Percentiles rank a stretch among this genome's conserved stretches.
Evolutionary conservation across 495 filamentous ascomycete genomes (phyloP).

Genomic region (Extremus antarcticus): DNA sequence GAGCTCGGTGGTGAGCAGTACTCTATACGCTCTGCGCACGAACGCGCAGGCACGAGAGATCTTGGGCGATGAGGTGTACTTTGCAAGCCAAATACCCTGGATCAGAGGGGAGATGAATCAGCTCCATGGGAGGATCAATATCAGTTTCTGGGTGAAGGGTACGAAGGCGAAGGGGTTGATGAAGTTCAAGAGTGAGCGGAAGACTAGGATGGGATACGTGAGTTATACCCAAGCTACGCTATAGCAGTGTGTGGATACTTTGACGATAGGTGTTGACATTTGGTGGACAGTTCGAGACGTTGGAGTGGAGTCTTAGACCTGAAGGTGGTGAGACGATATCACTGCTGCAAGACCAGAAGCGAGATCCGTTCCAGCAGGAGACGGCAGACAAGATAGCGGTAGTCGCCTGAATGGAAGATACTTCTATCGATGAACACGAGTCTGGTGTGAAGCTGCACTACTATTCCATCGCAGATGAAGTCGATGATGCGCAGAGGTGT

Average conservation of each 20-base stretch:
- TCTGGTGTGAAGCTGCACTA: too few species aligned
- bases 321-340: conserved; percentile 36
- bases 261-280: conserved; percentile 45
- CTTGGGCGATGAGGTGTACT: conserved; percentile 89
- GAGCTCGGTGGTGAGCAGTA: conserved; percentile 68
- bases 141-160: conserved; percentile 78
- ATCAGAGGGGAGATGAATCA: conserved; percentile 90
- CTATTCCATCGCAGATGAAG: too few species aligned
- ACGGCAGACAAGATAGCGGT: conserved; percentile 15
- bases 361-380: conserved; percentile 18
- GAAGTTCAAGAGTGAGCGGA: conserved; percentile 68
- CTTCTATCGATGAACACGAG: too few species aligned
- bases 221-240: conserved; percentile 24
- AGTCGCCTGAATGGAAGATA: conserved; percentile 3
- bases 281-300: conserved; percentile 67
- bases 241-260: conserved; percentile 34
- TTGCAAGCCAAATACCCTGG: conserved; percentile 78
- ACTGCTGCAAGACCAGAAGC: conserved; percentile 14
- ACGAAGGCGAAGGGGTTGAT: conserved; percentile 60
- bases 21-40: conserved; percentile 82
- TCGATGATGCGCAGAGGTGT: too few species aligned
- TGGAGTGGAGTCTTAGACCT: conserved; percentile 94
- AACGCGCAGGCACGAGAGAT: conserved; percentile 58
- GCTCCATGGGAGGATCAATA: conserved; percentile 81
- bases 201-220: conserved; percentile 58